Evolutionary conservation across 768 basidiomycete genomes (phyloP).

Genomic region (Suillus placidus): DNA sequence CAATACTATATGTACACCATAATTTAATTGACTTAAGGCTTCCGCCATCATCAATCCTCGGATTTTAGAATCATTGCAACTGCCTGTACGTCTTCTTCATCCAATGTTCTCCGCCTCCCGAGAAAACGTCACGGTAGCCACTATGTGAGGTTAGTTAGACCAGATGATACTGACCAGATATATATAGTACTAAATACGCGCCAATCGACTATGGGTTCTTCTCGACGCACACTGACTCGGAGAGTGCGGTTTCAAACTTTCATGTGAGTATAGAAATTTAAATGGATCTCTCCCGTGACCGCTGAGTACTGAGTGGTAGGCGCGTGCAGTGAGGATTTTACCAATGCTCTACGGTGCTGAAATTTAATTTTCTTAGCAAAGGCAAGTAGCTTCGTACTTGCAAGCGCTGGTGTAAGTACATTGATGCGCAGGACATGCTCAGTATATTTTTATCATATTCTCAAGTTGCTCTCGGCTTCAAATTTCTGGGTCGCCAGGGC

Average conservation of each 20-base stretch:
- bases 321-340: neutral
- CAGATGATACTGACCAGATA: neutral
- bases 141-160: too few species aligned
- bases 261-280: neutral
- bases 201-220: neutral
- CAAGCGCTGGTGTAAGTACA: neutral
- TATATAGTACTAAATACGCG: too few species aligned
- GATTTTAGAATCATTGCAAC: too few species aligned
- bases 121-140: neutral
- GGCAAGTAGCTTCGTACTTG: neutral
- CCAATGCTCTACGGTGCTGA: neutral
- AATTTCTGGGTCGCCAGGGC: neutral
- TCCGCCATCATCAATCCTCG: too few species aligned
- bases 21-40: too few species aligned
- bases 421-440: neutral
- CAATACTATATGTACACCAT: too few species aligned
- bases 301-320: neutral
- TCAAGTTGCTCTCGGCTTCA: neutral
- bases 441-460: neutral
- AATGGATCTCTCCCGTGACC: neutral
- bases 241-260: neutral
- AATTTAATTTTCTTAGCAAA: neutral
- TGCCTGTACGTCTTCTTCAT: neutral
- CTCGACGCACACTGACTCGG: neutral
- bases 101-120: neutral